Conservation (phyloP, 257 asterid species). For the Lavandula angustifolia region DNA sequence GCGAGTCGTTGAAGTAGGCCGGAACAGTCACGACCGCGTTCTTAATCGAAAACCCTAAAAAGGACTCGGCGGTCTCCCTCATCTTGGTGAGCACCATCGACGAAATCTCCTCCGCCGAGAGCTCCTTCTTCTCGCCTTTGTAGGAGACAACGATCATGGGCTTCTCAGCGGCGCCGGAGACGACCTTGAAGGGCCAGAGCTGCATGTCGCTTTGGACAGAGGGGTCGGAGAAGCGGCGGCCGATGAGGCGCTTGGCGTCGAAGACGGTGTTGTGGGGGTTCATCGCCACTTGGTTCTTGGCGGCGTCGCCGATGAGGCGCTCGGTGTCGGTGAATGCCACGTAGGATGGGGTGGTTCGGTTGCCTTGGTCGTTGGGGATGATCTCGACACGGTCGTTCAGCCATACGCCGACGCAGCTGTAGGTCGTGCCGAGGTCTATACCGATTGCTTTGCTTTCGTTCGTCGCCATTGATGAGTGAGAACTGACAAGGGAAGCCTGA, state of each 20-base stretch:
- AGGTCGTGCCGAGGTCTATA: conserved; percentile 64
- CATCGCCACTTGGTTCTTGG: conserved; percentile 60
- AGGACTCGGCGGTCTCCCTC: conserved; percentile 54
- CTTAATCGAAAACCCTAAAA: conserved; percentile 42
- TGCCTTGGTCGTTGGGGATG: conserved; percentile 65
- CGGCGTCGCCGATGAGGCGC: background rate
- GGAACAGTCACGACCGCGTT: conserved; percentile 62
- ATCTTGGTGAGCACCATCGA: conserved; percentile 54
- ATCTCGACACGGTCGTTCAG: conserved; percentile 58
- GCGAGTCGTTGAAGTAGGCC: conserved; percentile 61
- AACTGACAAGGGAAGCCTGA: background rate
- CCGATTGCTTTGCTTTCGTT: conserved; percentile 53
- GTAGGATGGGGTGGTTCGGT: conserved; percentile 63
- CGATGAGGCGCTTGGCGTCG: conserved; percentile 62
- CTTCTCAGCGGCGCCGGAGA: conserved; percentile 50
- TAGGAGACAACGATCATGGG: conserved; percentile 49
- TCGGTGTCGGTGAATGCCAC: conserved; percentile 56
- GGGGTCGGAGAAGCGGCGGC: conserved; percentile 52
- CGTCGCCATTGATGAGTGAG: conserved; percentile 36
- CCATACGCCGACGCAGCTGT: conserved; percentile 73
- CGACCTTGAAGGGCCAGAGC: conserved; percentile 61
- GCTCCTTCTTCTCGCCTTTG: conserved; percentile 51
- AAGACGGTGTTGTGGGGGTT: conserved; percentile 67
- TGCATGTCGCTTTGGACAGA: conserved; percentile 57
- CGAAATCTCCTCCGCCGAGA: conserved; percentile 56